Base-by-base conservation (phyloP, 805 yeast genomes). In the Candida easanensis region DNA sequence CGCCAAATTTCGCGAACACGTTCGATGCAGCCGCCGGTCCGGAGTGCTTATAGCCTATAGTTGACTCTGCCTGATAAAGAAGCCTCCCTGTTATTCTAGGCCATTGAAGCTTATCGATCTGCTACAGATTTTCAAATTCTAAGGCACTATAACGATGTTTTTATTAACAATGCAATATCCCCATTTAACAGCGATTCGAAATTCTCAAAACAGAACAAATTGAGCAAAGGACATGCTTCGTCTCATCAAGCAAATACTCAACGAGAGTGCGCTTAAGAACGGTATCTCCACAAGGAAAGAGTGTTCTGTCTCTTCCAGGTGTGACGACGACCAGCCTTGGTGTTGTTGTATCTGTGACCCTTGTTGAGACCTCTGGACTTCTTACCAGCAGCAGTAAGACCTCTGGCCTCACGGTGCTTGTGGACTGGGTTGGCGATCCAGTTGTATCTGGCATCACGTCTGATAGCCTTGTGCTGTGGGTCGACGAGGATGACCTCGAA, bases 251-350 rank as follows among this genome's bases (percentile, higher is more conserved):
- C 30, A 34, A 13, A 9, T 10, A 7, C 39, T 36, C 21, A 38
- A 21, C 23, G 41, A 9, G 35, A 35, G 41, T 23, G 45, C 36
- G 41, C 46, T 45, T 45, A 45, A 45, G 49, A 49, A 49, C 99
- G 89, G 97, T 91, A 91, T 85, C 99, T 88, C 99, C 99, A 91
- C 78, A 91, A 77, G 63, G 95, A 85, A 71, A 91, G 82, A 65
- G 99, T 93, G 93, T 91, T 93, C 81, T 91, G 89, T 74, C 81
- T 87, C 88, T 91, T 93, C 99, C 99, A 91, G 79, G 91, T 93
- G 88, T 91, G 95, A 76, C 96, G 87, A 79, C 97, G 89, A 73
- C 99, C 99, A 66, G 96, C 89, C 66, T 76, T 74, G 82, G 98
- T 91, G 84, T 91, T 89, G 97, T 84, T 81, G 97, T 68, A 93